phyloP scores from a whole-genome alignment of 2,329 filamentous ascomycete genomes.

The Emericellopsis atlantica region DNA sequence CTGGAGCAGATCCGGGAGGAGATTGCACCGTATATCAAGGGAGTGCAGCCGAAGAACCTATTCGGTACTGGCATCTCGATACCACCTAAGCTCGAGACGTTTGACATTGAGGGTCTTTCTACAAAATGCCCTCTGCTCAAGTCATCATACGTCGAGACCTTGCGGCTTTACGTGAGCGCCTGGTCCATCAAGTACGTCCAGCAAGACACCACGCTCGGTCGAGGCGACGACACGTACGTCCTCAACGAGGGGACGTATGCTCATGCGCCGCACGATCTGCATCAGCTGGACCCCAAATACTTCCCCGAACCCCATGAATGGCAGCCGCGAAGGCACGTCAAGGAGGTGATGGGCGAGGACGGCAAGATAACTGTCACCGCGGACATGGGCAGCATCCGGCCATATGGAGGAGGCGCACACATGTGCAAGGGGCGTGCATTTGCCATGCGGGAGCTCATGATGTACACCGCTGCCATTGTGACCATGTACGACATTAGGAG shows the following conservation, averaged over 20 bases:
- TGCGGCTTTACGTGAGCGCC: conserved; percentile 22
- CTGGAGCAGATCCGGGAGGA: conserved; percentile 24
- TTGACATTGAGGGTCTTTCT: conserved; percentile 22
- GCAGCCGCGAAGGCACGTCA: conserved; percentile 19
- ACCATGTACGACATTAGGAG: conserved; percentile 23
- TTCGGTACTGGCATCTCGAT: conserved; percentile 22
- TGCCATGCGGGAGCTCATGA: conserved; percentile 18
- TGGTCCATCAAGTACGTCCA: conserved; percentile 17
- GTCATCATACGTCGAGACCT: conserved; percentile 24
- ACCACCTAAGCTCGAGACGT: conserved; percentile 15
- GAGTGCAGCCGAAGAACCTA: conserved; percentile 19
- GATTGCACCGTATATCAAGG: conserved; percentile 17
- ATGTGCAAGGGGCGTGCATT: conserved; percentile 20
- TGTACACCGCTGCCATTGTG: conserved; percentile 20
- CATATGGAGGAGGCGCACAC: conserved; percentile 16
- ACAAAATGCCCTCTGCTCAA: conserved; percentile 23
- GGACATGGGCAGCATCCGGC: conserved; percentile 14
- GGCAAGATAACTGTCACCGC: conserved; percentile 9
- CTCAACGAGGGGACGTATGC: conserved; percentile 21
- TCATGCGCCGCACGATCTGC: conserved; percentile 18
- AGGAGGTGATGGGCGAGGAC: conserved; percentile 10
- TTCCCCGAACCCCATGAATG: conserved; percentile 21
- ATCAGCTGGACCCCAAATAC: conserved; percentile 18
- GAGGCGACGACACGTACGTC: conserved; percentile 12
- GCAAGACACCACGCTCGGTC: conserved; percentile 18